Base-by-base conservation (phyloP, 139 green algal genomes). In the Tetradesmus lagerheimii region DNA sequence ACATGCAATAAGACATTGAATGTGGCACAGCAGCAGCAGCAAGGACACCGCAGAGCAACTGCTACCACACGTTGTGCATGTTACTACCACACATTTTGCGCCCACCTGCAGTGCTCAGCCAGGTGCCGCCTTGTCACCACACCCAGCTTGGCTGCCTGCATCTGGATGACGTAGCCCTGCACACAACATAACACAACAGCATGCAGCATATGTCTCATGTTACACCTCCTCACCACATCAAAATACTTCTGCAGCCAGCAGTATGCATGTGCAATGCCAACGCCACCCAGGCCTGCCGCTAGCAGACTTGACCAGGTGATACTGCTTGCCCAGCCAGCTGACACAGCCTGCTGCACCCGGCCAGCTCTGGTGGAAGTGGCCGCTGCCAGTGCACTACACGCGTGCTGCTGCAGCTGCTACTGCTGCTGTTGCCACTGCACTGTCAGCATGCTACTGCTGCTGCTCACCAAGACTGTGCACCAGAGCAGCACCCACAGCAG, bases 401-500 rank as follows among this genome's bases (percentile, higher is more conserved):
- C 31, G 41, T 57, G 45, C 45, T 57, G 45, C 45, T 57, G 1
- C 45, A 18, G 0, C 45, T 57, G 45, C 45, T 57, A 12, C 45
- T 57, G 45, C 45, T 57, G 45, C 45, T 57, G 14, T 8, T 71
- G 0, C 23, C 47, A 62, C 47, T 62, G 47, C 47, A 62, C 47
- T 62, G 47, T 62, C 47, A 62, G 4, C 47, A 62, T 71, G 57
- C 57, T 71, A 23, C 57, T 71, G 57, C 57, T 71, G 57, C 57
- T 71, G 57, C 45, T 75, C 80, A 97, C 96, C 94, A 97, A 93
- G 1, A 94, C 20, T 0, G 95, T 99, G 45, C 93, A 93, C 90
- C 95, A 95, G 31, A 98, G 64, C n/a, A 99, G 89, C 9, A 99
- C 89, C 97, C 97, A 99, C 14, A 96, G 90, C 83, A 98, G 93